phyloP scores from a whole-genome alignment of 257 asterid genomes.

The Ophiorrhiza pumila region DNA sequence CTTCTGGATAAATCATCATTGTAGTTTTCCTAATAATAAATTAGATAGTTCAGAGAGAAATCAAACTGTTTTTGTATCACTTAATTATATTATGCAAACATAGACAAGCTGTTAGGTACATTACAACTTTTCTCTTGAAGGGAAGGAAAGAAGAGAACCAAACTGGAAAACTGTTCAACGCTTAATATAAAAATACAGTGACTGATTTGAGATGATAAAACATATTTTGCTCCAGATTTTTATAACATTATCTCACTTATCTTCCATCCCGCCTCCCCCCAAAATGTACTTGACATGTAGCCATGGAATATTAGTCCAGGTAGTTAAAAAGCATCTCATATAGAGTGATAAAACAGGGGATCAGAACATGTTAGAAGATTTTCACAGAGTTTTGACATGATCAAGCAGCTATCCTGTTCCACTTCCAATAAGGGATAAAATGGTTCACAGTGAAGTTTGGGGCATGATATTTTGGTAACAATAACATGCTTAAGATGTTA shows the following conservation, averaged over 20 bases:
- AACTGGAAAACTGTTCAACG: neutral
- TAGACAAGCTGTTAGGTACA: neutral
- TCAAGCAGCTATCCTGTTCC: neutral
- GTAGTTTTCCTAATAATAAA: slow-evolving; percentile 56
- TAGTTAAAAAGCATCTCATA: neutral
- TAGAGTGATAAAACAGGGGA: neutral
- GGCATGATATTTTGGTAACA: neutral
- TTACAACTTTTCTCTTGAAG: neutral
- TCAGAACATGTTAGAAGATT: neutral
- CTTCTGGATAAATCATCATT: slow-evolving; percentile 70
- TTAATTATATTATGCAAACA: neutral
- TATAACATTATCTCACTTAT: neutral
- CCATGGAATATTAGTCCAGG: neutral
- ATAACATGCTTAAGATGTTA: neutral
- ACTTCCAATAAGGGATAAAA: neutral
- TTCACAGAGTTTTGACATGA: neutral
- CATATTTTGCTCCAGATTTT: neutral
- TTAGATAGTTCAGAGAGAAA: neutral
- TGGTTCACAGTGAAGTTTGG: neutral
- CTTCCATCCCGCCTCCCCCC: neutral
- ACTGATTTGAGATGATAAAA: neutral
- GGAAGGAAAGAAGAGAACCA: neutral
- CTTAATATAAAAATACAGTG: neutral
- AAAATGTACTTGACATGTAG: neutral
- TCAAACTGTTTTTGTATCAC: neutral